These are phyloP conservation scores for Podospora pseudoanserina DNA, from an alignment of 495 filamentous ascomycete genomes.

Conservation along the genomic window DNA sequence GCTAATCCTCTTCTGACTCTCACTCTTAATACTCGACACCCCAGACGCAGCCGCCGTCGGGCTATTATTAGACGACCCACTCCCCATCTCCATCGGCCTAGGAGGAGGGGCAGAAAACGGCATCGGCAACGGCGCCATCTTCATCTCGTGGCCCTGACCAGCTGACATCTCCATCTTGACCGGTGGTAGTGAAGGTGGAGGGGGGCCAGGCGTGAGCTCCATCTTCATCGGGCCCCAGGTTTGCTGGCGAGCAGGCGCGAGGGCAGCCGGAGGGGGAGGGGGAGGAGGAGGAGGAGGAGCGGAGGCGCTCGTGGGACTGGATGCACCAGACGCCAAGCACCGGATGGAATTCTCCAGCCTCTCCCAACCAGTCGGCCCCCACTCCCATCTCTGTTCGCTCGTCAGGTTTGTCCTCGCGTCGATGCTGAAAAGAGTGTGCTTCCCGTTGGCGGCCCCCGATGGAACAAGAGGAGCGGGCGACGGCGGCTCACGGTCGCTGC, in stretches of 20 bases:
- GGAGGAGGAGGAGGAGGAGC: not conserved
- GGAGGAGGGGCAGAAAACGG: not conserved
- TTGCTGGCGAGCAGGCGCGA: constrained; percentile 14
- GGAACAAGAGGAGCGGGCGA: not conserved
- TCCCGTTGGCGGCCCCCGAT: constrained; percentile 7
- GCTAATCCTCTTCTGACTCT: constrained; percentile 60
- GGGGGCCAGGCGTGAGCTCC: constrained; percentile 24
- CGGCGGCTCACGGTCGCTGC: constrained; percentile 43
- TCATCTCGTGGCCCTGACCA: constrained; percentile 26
- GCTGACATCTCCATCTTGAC: constrained; percentile 16
- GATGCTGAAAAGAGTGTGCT: constrained; percentile 20
- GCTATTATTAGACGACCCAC: constrained; percentile 12
- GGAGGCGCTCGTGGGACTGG: constrained; percentile 1
- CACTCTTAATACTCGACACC: constrained; percentile 30
- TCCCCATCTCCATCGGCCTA: constrained; percentile 1
- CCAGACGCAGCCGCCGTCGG: constrained; percentile 26
- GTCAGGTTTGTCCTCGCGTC: constrained; percentile 28
- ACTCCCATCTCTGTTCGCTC: constrained; percentile 28
- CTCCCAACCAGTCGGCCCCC: constrained; percentile 25
- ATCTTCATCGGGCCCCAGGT: constrained; percentile 32
- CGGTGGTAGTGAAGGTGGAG: constrained; percentile 10
- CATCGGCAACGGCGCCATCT: constrained; percentile 13
- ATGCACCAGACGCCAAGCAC: constrained; percentile 20
- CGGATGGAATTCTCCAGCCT: constrained; percentile 28
- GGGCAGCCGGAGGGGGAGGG: constrained; percentile 9